A percentile compares a stretch with the other conserved stretches of the same genome.
Evolutionary conservation across 2,329 filamentous ascomycete genomes (phyloP).

Genomic region (Aspergillus chevalieri): DNA sequence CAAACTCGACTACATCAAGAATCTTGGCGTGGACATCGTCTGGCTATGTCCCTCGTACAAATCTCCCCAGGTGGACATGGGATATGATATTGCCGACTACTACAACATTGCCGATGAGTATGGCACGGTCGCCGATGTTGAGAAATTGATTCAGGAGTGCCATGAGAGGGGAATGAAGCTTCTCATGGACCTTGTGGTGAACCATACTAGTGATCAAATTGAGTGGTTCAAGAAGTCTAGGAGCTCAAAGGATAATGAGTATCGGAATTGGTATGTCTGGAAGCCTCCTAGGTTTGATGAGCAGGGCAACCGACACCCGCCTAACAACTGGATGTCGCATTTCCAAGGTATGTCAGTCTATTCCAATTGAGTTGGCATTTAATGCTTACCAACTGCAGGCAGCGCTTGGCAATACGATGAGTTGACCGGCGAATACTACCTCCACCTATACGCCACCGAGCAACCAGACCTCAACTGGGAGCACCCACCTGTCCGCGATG

Average conservation of each 20-base stretch:
- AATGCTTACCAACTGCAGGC: constrained; percentile 13
- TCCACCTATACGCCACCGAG: constrained; percentile 67
- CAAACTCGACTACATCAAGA: constrained; percentile 58
- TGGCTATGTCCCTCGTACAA: constrained; percentile 51
- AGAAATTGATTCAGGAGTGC: constrained; percentile 54
- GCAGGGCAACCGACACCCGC: constrained; percentile 59
- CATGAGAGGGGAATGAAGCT: constrained; percentile 62
- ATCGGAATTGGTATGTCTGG: constrained; percentile 64
- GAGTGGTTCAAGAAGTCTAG: constrained; percentile 65
- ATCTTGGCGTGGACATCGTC: constrained; percentile 57
- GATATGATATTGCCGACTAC: constrained; percentile 56
- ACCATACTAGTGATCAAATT: constrained; percentile 68
- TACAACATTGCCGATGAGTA: constrained; percentile 60
- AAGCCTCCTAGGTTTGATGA: constrained; percentile 47
- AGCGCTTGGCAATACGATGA: constrained; percentile 58
- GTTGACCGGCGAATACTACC: constrained; percentile 66
- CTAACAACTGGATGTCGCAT: constrained; percentile 65
- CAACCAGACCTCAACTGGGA: constrained; percentile 89
- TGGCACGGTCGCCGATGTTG: constrained; percentile 61
- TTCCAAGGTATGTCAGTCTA: constrained; percentile 23
- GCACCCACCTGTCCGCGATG: constrained; percentile 58
- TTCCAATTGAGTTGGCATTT: constrained; percentile 7
- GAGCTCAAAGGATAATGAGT: constrained; percentile 55
- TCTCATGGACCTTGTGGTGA: constrained; percentile 70
- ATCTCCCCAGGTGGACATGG: constrained; percentile 50